Evolutionary conservation across 768 basidiomycete species (phyloP), one percentile per base, ranked within the genome.

Genomic region (Kwoniella dejecticola): DNA sequence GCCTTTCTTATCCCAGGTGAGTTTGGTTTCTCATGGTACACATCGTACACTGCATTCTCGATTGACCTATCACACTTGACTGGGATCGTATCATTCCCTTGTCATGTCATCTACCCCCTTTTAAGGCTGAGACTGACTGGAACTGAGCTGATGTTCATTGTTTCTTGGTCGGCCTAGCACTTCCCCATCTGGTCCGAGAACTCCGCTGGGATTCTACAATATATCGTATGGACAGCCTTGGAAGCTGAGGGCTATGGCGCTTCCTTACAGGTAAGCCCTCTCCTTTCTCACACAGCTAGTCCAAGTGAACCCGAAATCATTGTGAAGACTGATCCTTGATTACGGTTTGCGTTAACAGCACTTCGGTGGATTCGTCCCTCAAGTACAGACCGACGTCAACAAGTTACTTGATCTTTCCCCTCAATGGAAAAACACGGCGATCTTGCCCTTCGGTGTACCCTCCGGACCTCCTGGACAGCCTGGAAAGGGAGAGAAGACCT

Each of bases 391-490:
- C 11, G 57, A 33, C 15, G 30, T 67, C 26, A 61, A 48, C 44
- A 63, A 67, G 38, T 29, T 59, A 10, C 49, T 65, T 40, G 58
- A 58, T 6, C 42, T 71, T 21, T 66, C 71, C 7, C 26, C 57
- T 31, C 52, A 42, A 17, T 72, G 71, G 71, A 72, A 53, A 53
- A 58, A 64, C 54, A 67, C 67, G 29, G 76, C 69, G 4, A 61
- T 78, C 48, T 66, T 79, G 62, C 77, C 78, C 0, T 81, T 81
- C 62, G 80, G 80, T 50, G 61, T 67, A 30, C 71, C 74, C 19
- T 60, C 62, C 12, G 72, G 64, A 2, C 68, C 73, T 1, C 70
- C 62, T 8, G 65, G 67, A 19, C 30, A 63, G 33, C 67, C 59
- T 21, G 65, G 64, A 21, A 44, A 63, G 42, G 54, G 57, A 3